phyloP scores from a whole-genome alignment of 2,329 filamentous ascomycete species.

The Claviceps maximensis region DNA sequence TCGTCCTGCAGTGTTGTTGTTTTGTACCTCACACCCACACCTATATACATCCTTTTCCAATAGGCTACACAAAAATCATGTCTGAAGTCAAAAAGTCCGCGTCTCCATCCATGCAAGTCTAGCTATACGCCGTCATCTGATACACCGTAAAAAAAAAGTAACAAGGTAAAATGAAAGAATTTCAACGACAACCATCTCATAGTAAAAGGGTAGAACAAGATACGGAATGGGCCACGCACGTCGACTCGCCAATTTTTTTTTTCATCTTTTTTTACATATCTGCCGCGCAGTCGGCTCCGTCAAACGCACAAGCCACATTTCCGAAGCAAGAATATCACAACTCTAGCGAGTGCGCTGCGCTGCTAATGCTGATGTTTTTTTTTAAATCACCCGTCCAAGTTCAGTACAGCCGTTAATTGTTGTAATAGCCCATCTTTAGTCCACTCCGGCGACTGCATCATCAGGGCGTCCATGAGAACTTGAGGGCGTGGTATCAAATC shows the following conservation, averaged over 20 bases:
- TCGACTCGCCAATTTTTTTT: neutral
- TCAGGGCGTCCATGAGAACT: constrained; percentile 51
- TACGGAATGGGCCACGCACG: constrained; percentile 1
- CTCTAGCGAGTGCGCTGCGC: neutral
- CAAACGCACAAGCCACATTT: neutral
- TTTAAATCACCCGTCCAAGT: constrained; percentile 32
- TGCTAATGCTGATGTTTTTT: neutral
- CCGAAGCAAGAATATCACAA: neutral
- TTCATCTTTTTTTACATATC: neutral
- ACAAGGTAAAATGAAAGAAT: neutral
- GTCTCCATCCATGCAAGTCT: constrained; percentile 11
- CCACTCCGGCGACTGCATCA: constrained; percentile 49
- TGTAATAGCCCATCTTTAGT: constrained; percentile 53
- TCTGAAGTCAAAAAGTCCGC: constrained; percentile 8
- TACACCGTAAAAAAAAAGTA: constrained; percentile 3
- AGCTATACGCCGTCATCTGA: constrained; percentile 11
- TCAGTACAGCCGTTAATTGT: constrained; percentile 47
- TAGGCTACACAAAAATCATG: neutral
- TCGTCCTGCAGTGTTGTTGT: constrained; percentile 10
- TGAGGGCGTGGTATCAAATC: constrained; percentile 54
- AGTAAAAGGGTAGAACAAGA: neutral
- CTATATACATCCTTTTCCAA: constrained; percentile 13
- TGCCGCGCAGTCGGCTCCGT: neutral
- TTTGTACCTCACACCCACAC: constrained; percentile 12
- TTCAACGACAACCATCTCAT: neutral